Evolutionary conservation across 345 rosid species (phyloP), one percentile per base, ranked within the genome.

Genomic region (Eucalyptus sp.): DNA sequence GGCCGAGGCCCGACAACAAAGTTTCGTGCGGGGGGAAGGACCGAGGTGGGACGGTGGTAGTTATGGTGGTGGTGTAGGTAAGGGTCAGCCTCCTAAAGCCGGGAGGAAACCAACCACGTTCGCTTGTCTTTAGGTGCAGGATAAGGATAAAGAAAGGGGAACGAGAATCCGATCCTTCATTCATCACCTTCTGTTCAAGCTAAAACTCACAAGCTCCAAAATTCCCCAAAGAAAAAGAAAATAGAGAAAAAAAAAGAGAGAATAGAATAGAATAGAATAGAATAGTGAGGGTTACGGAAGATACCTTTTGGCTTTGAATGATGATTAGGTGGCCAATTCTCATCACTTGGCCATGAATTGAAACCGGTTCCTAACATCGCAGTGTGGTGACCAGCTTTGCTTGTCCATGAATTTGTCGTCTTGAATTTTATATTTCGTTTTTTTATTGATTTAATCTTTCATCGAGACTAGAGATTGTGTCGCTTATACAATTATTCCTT

Each of bases 241-340:
- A 60, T 5, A 8, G 10, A 9, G 5, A 2, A 16, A 16, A 1
- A 2, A 10, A 9, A 16, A 8, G 1, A 3, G 0, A 33, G 33
- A 14, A 2, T 2, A 62, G 3, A 62, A 62, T 7, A n/a, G 10
- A 4, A 7, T 52, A n/a, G 10, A 64, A 64, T n/a, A 64, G 76
- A 27, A 29, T 27, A 62, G 76, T n/a, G 33, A 64, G 76, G 76
- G 37, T n/a, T 17, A 48, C 31, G 50, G 51, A 84, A 44, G 27
- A 24, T 13, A 3, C 33, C 10, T 44, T 25, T 5, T 56, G 62
- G 62, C 62, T 56, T 4, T 56, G 54, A 50, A 33, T 11, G 58
- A 22, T 48, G 60, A 50, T 86, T 54, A 86, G 37, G 44, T 85
- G 87, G 56, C 87, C 87, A 85, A 85, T 71, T 71, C 27, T 37